Evolutionary conservation across 2,329 filamentous ascomycete genomes (phyloP), one percentile per base, ranked within the genome.

Genomic region (Aspergillus quadricinctus): DNA sequence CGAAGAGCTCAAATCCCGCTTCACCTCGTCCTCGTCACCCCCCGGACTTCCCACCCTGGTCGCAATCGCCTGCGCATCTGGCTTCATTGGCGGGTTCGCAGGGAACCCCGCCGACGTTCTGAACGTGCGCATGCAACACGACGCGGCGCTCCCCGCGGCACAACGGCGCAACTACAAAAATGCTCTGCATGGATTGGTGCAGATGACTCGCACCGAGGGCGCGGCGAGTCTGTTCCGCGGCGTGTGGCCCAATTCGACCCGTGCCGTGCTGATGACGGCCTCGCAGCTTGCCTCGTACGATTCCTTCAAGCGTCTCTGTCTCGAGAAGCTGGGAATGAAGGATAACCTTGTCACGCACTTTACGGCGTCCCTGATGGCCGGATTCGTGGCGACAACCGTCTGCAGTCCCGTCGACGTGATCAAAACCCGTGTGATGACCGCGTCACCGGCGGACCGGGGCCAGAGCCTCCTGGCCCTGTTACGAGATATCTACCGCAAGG

Each of bases 81-180:
- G 94, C 52, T 90, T 97, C 70, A 75, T 95, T 2, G 94, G 94
- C 60, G 94, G 94, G 50, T 78, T 97, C 49, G 89, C 88, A 5
- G 94, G 94, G 62, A 99, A 97, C 77, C 92, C 92, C 2, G 93
- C 92, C 62, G 94, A 99, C 72, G 92, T 99, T 35, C 81, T 97
- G 68, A 99, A 99, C 75, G 94, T 99, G 50, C 90, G 94, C 63
- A 99, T 99, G 94, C 94, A 99, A 77, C 90, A 96, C 76, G 94
- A 88, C 66, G 87, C 89, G 2, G 86, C 91, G 0, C 84, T 97
- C 1, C 89, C 92, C 0, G 68, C 77, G 0, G 81, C 82, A 4
- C 79, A 95, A 68, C 86, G 90, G 49, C 84, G 93, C 55, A 94
- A 96, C 75, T 99, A 99, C 78, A 88, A 86, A 61, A 84, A 97